Evolutionary conservation across 2,329 filamentous ascomycete species (phyloP).

Genomic region (Colletotrichum tabaci): DNA sequence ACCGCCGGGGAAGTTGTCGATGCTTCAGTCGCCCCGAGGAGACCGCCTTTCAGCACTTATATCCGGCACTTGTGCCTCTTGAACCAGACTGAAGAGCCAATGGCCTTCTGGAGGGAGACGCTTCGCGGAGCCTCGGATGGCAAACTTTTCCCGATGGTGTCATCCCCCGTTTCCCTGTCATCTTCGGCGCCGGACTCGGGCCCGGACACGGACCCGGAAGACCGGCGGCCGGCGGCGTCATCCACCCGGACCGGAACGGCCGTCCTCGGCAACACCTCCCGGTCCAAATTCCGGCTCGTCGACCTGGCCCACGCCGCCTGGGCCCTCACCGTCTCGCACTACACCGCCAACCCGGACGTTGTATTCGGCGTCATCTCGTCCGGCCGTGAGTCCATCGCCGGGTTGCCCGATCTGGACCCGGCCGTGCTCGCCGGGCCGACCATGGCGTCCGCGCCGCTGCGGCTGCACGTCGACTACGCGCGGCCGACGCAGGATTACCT

Average conservation of each 20-base stretch:
- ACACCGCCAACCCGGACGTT: conserved; percentile 54
- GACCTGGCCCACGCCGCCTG: conserved; percentile 49
- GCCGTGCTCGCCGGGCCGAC: conserved; percentile 45
- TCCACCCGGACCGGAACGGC: not conserved
- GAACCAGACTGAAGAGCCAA: not conserved
- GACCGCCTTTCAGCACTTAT: not conserved
- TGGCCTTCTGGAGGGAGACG: not conserved
- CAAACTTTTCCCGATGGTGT: not conserved
- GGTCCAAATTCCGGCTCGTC: not conserved
- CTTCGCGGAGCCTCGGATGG: not conserved
- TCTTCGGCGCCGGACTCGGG: not conserved
- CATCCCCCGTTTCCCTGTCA: not conserved
- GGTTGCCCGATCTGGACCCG: not conserved
- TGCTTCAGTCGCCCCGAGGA: not conserved
- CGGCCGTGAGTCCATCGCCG: conserved; percentile 34
- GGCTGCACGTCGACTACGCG: conserved; percentile 36
- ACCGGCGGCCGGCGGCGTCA: not conserved
- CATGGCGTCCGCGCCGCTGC: conserved; percentile 44
- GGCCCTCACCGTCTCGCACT: conserved; percentile 55
- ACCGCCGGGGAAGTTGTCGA: not conserved
- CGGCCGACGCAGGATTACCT: conserved; percentile 23
- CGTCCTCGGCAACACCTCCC: not conserved
- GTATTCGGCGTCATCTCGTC: conserved; percentile 58
- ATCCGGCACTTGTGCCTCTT: not conserved
- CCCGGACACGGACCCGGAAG: no score